phyloP scores from a whole-genome alignment of 352 stramenopile genomes.

The Elongisporangium undulatum region DNA sequence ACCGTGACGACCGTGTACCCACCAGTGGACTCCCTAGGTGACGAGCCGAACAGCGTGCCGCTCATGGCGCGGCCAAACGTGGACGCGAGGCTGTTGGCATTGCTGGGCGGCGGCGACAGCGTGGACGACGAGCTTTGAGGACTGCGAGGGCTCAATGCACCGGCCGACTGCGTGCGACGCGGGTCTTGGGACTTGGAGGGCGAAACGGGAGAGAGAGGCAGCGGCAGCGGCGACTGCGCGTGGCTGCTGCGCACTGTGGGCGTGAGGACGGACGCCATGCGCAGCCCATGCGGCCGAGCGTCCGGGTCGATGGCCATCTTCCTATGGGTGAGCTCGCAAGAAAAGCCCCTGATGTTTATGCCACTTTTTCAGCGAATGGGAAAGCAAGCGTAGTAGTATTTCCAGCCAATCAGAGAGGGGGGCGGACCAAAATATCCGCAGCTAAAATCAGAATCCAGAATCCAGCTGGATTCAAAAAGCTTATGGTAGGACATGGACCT shows the following conservation, averaged over 20 bases:
- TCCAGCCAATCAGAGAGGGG: not conserved
- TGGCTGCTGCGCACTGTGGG: not conserved
- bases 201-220: not conserved
- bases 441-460: not conserved
- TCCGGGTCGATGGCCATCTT: not conserved
- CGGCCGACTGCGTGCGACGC: not conserved
- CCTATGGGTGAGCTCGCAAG: not conserved
- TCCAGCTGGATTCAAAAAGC: not conserved
- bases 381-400: not conserved
- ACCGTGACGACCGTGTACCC: conserved; percentile 27
- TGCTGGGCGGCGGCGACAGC: not conserved
- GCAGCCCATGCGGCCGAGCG: not conserved
- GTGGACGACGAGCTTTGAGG: not conserved
- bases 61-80: not conserved
- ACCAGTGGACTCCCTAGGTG: not conserved
- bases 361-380: not conserved
- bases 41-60: not conserved
- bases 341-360: not conserved
- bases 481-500: too few species aligned
- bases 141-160: not conserved
- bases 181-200: not conserved
- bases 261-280: not conserved
- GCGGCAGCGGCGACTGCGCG: not conserved
- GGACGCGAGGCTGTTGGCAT: not conserved
- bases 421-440: not conserved